Conservation (phyloP, 1,139 yeast genomes). For the Yamadazyma mexicana region DNA sequence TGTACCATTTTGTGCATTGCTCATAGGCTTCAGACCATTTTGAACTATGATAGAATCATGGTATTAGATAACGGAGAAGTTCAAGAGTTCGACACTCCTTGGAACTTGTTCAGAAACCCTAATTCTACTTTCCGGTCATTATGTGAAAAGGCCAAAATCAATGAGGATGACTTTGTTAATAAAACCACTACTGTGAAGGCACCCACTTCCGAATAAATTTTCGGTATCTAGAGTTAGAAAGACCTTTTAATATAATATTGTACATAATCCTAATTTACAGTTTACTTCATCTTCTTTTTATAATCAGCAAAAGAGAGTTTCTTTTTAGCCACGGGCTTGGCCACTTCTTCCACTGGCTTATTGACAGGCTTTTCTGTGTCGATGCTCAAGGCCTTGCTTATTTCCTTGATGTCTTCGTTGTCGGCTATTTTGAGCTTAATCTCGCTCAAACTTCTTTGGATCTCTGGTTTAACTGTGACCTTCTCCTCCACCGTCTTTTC, state of each 20-base stretch:
- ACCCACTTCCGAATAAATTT: too few relatives aligned
- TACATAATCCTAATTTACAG: not conserved
- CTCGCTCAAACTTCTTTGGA: conserved; percentile 16
- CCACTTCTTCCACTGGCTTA: conserved; percentile 4
- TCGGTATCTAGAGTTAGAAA: too few relatives aligned
- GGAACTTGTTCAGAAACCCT: conserved; percentile 31
- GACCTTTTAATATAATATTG: not conserved
- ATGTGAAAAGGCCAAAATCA: conserved; percentile 35
- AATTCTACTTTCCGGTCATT: conserved; percentile 40
- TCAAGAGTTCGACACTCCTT: conserved; percentile 50
- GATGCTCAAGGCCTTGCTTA: conserved; percentile 6
- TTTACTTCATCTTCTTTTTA: conserved; percentile 62
- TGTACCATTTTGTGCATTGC: conserved; percentile 46
- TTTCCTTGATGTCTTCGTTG: conserved; percentile 6
- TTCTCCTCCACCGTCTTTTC: conserved; percentile 15
- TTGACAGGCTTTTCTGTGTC: conserved; percentile 2
- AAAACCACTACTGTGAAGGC: too few relatives aligned
- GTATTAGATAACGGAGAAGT: conserved; percentile 59
- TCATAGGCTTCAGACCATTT: conserved; percentile 40
- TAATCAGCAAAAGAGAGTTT: conserved; percentile 84
- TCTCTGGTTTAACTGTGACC: conserved; percentile 16
- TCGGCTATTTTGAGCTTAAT: conserved; percentile 13
- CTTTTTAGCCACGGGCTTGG: conserved; percentile 43
- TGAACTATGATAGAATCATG: conserved; percentile 37
- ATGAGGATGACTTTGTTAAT: conserved; percentile 8